Evolutionary conservation across 2,329 filamentous ascomycete genomes (phyloP), one percentile per base, ranked within the genome.

Genomic region (Colletotrichum cuscutae): DNA sequence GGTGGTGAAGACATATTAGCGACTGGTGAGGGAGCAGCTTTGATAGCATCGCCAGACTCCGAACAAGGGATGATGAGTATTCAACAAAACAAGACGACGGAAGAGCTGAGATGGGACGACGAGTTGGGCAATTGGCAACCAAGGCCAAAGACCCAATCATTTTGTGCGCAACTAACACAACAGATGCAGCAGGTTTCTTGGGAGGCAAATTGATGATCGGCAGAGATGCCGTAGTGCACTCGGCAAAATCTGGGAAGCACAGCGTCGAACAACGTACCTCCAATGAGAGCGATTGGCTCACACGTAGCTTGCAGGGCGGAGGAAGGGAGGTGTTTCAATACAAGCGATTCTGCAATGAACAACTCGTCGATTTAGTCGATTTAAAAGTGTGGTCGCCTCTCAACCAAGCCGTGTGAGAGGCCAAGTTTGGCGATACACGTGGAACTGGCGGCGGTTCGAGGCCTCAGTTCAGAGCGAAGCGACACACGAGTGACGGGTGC

Each of bases 1-100:
- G 72, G 73, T 32, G 71, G 62, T 54, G 71, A 65, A 28, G 68
- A 64, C 79, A 79, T 81, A 76, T 81, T 76, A 81, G 79, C 75
- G 54, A 69, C 56, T 22, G 57, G 49, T 42, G 13, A 13, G 13
- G 30, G 30, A 65, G 37, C 5, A 52, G 30, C 30, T 49, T 37
- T 4, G 30, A 19, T 65, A 9, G 60, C 70, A 72, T 70, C 32
- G 60, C 46, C 46, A 32, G 24, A 28, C 28, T 49, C 30, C n/a
- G 9, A 24, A 65, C 4, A 61, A 30, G 59, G n/a, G 65, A 63
- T 26, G 54, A 65, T 37, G 54, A 28, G 15, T 57, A 26, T n/a
- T 64, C 22, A 26, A 63, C 22, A n/a, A 22, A 13, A 9, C n/a
- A 28, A 56, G 22, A 56, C 22, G 53, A 42, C 37, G 5, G 53